These are phyloP conservation scores for Lasiosphaeria hispida DNA, from an alignment of 495 filamentous ascomycete genomes.

Conservation along the genomic window DNA sequence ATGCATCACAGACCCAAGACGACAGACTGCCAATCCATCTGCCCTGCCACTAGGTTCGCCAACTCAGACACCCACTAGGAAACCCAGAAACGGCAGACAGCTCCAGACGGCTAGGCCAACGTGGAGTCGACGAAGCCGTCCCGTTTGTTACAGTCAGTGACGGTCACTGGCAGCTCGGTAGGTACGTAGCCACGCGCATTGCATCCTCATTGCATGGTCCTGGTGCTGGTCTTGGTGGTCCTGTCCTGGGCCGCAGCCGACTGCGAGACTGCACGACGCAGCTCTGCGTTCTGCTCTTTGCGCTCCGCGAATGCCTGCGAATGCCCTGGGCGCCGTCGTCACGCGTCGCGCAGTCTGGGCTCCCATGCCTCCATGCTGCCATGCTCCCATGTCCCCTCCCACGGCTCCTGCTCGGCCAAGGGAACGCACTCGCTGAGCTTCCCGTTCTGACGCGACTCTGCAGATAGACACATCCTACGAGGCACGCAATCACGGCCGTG, in stretches of 20 bases:
- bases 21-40: constrained; percentile 1
- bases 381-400: constrained; percentile 4
- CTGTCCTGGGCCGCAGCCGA: background rate
- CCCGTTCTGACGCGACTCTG: constrained; percentile 38
- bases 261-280: background rate
- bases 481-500: constrained; percentile 25
- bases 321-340: too few species aligned
- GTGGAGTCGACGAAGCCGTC: constrained; percentile 6
- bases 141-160: constrained; percentile 5
- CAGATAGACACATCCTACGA: constrained; percentile 29
- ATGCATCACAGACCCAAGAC: constrained; percentile 34
- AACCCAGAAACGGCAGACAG: background rate
- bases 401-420: background rate
- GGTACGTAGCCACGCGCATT: constrained; percentile 16
- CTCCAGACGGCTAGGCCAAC: constrained; percentile 1
- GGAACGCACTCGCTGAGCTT: constrained; percentile 12
- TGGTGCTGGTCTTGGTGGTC: constrained; percentile 1
- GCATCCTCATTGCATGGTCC: constrained; percentile 7
- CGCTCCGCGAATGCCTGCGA: too few species aligned
- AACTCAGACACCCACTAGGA: constrained; percentile 32
- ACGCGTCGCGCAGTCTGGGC: too few species aligned
- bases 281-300: too few species aligned
- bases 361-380: too few species aligned
- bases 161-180: constrained; percentile 12
- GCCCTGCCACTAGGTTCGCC: constrained; percentile 21